A percentile compares a stretch with the other conserved stretches of the same genome.
Evolutionary conservation across 1,284 basidiomycete species (phyloP).

Genomic region (Anthracocystis setariae): DNA sequence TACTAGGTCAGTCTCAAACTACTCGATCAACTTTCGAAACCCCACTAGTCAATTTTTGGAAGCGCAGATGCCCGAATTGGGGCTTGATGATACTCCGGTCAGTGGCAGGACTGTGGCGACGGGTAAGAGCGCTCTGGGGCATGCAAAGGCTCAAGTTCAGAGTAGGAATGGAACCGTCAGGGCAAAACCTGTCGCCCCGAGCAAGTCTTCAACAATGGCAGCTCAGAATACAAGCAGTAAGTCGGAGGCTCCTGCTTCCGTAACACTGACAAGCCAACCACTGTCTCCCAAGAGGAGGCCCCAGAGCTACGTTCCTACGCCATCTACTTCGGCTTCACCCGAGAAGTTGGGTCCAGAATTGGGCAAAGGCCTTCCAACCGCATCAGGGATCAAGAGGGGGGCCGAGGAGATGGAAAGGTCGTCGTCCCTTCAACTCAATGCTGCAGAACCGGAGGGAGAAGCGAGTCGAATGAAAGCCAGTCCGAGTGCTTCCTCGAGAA

Average conservation of each 20-base stretch:
- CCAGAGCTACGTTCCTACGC: slow-evolving; percentile 34
- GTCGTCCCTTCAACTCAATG: slow-evolving; percentile 5
- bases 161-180: slow-evolving; percentile 10
- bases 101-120: slow-evolving; percentile 17
- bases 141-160: slow-evolving; percentile 34
- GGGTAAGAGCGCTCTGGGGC: slow-evolving; percentile 34
- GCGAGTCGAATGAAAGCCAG: not conserved
- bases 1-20: slow-evolving; percentile 24
- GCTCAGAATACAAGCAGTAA: slow-evolving; percentile 2
- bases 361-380: slow-evolving; percentile 19
- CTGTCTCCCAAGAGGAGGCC: slow-evolving; percentile 21
- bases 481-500: slow-evolving; percentile 16
- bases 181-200: slow-evolving; percentile 10
- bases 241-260: not conserved
- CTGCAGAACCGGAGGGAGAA: slow-evolving; percentile 8
- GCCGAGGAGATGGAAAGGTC: slow-evolving; percentile 41
- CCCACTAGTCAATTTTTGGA: slow-evolving; percentile 40
- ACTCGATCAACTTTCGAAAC: slow-evolving; percentile 38
- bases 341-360: slow-evolving; percentile 23
- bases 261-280: slow-evolving; percentile 8
- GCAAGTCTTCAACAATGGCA: slow-evolving; percentile 14
- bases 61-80: slow-evolving; percentile 28
- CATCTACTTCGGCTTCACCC: slow-evolving; percentile 24
- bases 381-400: slow-evolving; percentile 23
- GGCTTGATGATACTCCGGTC: slow-evolving; percentile 34